Percentiles rank a stretch among this genome's conserved stretches.
These are phyloP conservation scores for Arthonia radiata DNA, from an alignment of 495 filamentous ascomycete species.

Conservation along the genomic window DNA sequence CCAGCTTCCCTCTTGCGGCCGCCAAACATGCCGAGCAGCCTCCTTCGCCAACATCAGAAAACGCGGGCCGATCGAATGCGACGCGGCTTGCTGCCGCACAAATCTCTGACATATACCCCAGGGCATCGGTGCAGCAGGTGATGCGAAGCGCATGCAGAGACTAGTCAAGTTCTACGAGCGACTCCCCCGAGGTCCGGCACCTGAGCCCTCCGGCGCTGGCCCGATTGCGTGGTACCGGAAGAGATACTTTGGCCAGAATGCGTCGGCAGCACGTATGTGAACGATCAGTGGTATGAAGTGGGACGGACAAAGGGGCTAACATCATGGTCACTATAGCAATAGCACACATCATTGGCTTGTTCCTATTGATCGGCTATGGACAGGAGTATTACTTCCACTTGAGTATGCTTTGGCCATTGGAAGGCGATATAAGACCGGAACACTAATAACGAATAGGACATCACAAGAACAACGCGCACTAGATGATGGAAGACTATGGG, in stretches of 20 bases:
- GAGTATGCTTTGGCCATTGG: slow-evolving; percentile 35
- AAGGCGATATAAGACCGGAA: too few relatives aligned
- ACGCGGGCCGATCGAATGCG: too few relatives aligned
- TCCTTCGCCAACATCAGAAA: too few relatives aligned
- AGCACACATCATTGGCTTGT: slow-evolving; percentile 51
- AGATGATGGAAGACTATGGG: too few relatives aligned
- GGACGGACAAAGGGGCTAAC: slow-evolving; percentile 6
- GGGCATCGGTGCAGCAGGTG: slow-evolving; percentile 76
- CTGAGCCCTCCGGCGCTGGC: slow-evolving; percentile 53
- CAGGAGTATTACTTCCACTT: slow-evolving; percentile 99
- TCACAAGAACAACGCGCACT: slow-evolving; percentile 99
- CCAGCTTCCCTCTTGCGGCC: too few relatives aligned
- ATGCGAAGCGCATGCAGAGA: slow-evolving; percentile 87
- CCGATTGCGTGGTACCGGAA: slow-evolving; percentile 70
- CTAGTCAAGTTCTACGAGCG: slow-evolving; percentile 96
- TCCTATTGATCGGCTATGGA: slow-evolving; percentile 65
- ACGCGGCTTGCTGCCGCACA: too few relatives aligned
- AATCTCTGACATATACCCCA: too few relatives aligned
- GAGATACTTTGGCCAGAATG: slow-evolving; percentile 84
- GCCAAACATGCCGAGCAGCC: too few relatives aligned
- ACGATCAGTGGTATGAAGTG: slow-evolving; percentile 15
- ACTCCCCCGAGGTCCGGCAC: slow-evolving; percentile 71
- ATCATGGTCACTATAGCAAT: slow-evolving; percentile 38
- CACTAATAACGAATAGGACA: too few relatives aligned
- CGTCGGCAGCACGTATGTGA: slow-evolving; percentile 70